Evolutionary conservation across 2,329 filamentous ascomycete species (phyloP).

Genomic region (Alternaria infectoria): DNA sequence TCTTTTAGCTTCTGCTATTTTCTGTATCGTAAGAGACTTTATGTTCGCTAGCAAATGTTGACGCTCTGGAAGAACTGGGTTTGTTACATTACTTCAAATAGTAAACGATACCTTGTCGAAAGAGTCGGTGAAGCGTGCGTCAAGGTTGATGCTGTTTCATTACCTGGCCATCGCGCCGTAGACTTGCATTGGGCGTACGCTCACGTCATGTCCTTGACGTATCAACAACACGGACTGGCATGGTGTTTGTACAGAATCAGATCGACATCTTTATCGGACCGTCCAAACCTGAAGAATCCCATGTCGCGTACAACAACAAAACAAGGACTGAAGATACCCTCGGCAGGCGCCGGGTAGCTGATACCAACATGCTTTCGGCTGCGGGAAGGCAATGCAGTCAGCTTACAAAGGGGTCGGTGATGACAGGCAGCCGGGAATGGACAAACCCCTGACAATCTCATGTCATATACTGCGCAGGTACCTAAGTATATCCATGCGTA

Average conservation of each 20-base stretch:
- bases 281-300: neutral
- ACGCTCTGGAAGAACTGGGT: neutral
- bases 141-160: neutral
- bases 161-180: neutral
- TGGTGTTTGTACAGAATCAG: neutral
- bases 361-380: neutral
- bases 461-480: neutral
- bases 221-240: neutral
- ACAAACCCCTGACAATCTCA: neutral
- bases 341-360: neutral
- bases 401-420: neutral
- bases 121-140: neutral
- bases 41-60: neutral
- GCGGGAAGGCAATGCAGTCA: neutral
- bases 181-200: neutral
- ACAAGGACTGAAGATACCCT: conserved; percentile 51
- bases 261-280: neutral
- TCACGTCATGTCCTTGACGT: neutral
- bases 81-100: neutral
- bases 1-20: neutral
- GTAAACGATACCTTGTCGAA: neutral
- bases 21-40: neutral
- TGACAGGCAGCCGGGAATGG: neutral
- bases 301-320: neutral
- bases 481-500: neutral